Evolutionary conservation across 371 early-diverging fungal genomes (phyloP).

Genomic region (Mortierella sp.): DNA sequence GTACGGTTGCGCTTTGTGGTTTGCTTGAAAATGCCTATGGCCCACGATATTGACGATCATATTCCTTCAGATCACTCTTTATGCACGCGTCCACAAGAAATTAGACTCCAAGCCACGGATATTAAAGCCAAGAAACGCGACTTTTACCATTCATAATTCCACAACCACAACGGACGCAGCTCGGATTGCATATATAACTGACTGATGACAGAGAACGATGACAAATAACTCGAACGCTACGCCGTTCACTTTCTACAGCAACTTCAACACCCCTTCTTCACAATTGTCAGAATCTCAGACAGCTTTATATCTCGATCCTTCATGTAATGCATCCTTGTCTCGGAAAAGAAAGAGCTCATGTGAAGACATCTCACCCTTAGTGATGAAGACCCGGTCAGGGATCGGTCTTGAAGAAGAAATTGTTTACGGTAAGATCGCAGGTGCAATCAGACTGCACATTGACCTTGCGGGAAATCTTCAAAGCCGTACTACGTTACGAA

Average conservation of each 20-base stretch:
- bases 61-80: constrained; percentile 20
- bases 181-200: too few relatives aligned
- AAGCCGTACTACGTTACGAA: too few relatives aligned
- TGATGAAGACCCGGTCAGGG: constrained; percentile 44
- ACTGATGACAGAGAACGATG: too few relatives aligned
- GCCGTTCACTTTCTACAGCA: constrained; percentile 24
- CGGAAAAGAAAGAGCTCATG: constrained; percentile 38
- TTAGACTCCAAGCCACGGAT: too few relatives aligned
- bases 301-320: background rate
- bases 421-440: constrained; percentile 30
- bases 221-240: constrained; percentile 13
- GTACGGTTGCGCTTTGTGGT: too few relatives aligned
- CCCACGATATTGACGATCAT: too few relatives aligned
- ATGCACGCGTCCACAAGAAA: constrained; percentile 42
- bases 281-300: constrained; percentile 3
- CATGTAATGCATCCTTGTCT: background rate
- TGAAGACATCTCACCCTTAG: constrained; percentile 43
- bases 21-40: too few relatives aligned
- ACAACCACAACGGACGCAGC: too few relatives aligned
- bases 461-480: too few relatives aligned
- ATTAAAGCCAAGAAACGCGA: too few relatives aligned
- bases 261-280: constrained; percentile 19
- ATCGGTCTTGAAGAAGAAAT: constrained; percentile 50
- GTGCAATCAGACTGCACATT: too few relatives aligned
- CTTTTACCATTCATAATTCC: too few relatives aligned